Evolutionary conservation across 83 land plant species (phyloP).

Genomic region (Picea abies): DNA sequence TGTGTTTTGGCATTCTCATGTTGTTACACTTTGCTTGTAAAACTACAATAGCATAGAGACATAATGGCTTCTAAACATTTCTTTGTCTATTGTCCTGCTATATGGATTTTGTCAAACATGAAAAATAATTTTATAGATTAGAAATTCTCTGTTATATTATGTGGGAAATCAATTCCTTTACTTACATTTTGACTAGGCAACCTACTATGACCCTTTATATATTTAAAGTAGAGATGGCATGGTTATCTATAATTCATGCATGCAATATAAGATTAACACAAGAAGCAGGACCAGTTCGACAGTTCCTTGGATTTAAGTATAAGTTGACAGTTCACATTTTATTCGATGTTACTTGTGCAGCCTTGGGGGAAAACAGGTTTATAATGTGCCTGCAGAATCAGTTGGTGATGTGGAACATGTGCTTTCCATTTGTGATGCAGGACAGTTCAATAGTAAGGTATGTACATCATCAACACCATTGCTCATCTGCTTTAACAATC

Average conservation of each 20-base stretch:
- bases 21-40: no score
- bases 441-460: constrained; percentile 69
- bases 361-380: constrained; percentile 79
- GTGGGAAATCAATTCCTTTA: no score
- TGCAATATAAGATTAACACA: neutral
- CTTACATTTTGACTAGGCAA: no score
- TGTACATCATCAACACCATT: neutral
- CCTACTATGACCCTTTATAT: neutral
- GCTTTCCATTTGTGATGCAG: constrained; percentile 79
- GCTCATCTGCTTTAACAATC: neutral
- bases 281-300: neutral
- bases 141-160: no score
- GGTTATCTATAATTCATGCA: neutral
- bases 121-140: neutral
- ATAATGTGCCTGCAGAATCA: constrained; percentile 57
- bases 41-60: no score
- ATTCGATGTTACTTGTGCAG: constrained; percentile 35
- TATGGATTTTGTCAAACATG: neutral
- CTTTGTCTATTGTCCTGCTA: no score
- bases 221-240: neutral
- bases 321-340: neutral
- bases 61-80: no score
- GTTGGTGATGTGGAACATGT: constrained; percentile 76
- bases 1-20: no score
- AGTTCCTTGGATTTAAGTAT: neutral